Evolutionary conservation across 495 filamentous ascomycete genomes (phyloP).

Genomic region (Glarea lozoyensis): DNA sequence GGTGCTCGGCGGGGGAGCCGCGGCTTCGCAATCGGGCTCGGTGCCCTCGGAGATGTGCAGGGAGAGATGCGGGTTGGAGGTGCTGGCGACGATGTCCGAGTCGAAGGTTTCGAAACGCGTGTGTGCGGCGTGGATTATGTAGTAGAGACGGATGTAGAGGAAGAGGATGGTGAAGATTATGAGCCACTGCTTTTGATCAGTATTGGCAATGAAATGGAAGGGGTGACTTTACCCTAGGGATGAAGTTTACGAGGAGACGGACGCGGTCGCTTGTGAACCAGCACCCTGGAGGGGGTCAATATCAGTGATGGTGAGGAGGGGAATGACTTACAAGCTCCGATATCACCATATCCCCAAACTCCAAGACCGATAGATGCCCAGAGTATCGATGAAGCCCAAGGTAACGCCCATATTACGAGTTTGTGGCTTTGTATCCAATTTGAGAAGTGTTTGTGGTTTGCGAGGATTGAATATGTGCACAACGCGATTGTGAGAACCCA

Average conservation of each 20-base stretch:
- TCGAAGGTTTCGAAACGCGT: slow-evolving; percentile 27
- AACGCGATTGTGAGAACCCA: slow-evolving; percentile 35
- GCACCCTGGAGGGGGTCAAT: slow-evolving; percentile 22
- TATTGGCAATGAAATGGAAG: slow-evolving; percentile 1
- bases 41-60: not conserved
- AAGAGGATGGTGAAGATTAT: slow-evolving; percentile 31
- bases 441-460: slow-evolving; percentile 27
- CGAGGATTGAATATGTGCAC: slow-evolving; percentile 33
- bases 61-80: slow-evolving; percentile 15
- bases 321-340: slow-evolving; percentile 27
- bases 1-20: slow-evolving; percentile 8
- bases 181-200: slow-evolving; percentile 16
- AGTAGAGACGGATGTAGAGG: slow-evolving; percentile 32
- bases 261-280: slow-evolving; percentile 33
- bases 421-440: slow-evolving; percentile 30
- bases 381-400: slow-evolving; percentile 28
- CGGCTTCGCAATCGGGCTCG: slow-evolving; percentile 11
- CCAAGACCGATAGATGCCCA: slow-evolving; percentile 29
- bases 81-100: slow-evolving; percentile 16
- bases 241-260: slow-evolving; percentile 35
- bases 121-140: slow-evolving; percentile 32
- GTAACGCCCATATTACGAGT: slow-evolving; percentile 26
- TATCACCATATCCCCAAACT: slow-evolving; percentile 31
- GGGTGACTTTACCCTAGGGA: slow-evolving; percentile 21
- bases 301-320: not conserved